A percentile compares a stretch with the other conserved stretches of the same genome.
These are phyloP conservation scores for Geosiphon pyriformis DNA, from an alignment of 192 early-diverging fungal genomes.

Conservation along the genomic window DNA sequence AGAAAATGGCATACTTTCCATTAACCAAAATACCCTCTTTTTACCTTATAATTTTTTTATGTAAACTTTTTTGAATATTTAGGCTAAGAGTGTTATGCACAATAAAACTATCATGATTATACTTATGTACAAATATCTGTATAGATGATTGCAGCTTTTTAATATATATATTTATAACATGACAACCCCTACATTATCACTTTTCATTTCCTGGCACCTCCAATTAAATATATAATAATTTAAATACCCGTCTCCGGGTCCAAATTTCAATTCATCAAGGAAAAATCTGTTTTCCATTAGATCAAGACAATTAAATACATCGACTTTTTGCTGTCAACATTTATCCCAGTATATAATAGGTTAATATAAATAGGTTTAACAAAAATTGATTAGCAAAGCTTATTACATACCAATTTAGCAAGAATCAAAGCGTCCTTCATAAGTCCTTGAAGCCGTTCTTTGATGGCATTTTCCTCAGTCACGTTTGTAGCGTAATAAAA, in stretches of 20 bases:
- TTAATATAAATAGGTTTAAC: not conserved
- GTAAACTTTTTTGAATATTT: too few relatives aligned
- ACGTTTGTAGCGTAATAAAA: constrained; percentile 82
- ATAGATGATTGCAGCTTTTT: too few relatives aligned
- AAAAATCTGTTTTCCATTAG: constrained; percentile 88
- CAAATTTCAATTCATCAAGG: constrained; percentile 81
- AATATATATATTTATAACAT: constrained; percentile 79
- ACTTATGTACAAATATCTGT: too few relatives aligned
- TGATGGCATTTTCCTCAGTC: constrained; percentile 42
- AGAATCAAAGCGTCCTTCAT: constrained; percentile 77
- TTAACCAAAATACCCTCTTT: too few relatives aligned
- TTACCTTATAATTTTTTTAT: too few relatives aligned
- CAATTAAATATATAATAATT: constrained; percentile 99
- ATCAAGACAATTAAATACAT: constrained; percentile 93
- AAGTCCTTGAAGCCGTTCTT: constrained; percentile 51
- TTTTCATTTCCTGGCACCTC: constrained; percentile 61
- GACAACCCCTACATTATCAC: constrained; percentile 78
- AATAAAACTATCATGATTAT: too few relatives aligned
- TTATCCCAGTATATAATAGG: not conserved
- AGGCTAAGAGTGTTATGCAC: too few relatives aligned
- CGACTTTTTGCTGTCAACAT: constrained; percentile 57
- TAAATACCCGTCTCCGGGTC: constrained; percentile 86
- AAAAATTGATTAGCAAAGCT: not conserved
- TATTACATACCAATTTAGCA: constrained; percentile 41
- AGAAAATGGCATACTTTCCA: too few relatives aligned